These are phyloP conservation scores for Kodamaea sagamina DNA, from an alignment of 805 yeast genomes.

Conservation along the genomic window DNA sequence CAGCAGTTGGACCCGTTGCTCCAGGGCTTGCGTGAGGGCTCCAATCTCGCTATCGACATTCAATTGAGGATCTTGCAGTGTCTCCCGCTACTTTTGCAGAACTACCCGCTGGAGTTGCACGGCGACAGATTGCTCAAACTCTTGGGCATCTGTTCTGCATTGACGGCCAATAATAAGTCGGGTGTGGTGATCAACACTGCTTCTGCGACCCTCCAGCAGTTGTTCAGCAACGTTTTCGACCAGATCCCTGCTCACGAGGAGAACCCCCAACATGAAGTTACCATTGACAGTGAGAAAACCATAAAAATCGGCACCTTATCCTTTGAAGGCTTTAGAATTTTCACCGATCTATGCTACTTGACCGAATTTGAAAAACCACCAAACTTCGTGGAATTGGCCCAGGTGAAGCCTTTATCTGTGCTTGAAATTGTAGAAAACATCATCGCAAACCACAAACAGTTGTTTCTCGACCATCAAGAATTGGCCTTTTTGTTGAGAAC, in stretches of 20 bases:
- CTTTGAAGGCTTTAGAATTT: constrained; percentile 68
- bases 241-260: constrained; percentile 43
- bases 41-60: constrained; percentile 74
- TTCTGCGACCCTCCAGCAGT: constrained; percentile 87
- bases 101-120: constrained; percentile 55
- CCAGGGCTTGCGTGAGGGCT: constrained; percentile 69
- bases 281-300: constrained; percentile 46
- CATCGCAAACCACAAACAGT: constrained; percentile 57
- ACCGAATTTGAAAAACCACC: constrained; percentile 59
- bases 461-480: constrained; percentile 63
- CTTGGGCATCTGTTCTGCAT: constrained; percentile 66
- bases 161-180: constrained; percentile 68
- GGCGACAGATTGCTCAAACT: constrained; percentile 60
- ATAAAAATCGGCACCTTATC: constrained; percentile 53
- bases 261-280: constrained; percentile 20
- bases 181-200: constrained; percentile 87
- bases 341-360: constrained; percentile 70
- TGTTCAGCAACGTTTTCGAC: constrained; percentile 80
- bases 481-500: constrained; percentile 65
- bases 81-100: constrained; percentile 71
- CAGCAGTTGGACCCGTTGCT: constrained; percentile 56
- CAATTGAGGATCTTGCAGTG: constrained; percentile 85
- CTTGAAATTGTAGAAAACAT: constrained; percentile 84
- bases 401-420: constrained; percentile 61
- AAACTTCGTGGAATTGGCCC: constrained; percentile 52